Evolutionary conservation across 495 filamentous ascomycete genomes (phyloP).

Genomic region (Apiosordaria backusii): DNA sequence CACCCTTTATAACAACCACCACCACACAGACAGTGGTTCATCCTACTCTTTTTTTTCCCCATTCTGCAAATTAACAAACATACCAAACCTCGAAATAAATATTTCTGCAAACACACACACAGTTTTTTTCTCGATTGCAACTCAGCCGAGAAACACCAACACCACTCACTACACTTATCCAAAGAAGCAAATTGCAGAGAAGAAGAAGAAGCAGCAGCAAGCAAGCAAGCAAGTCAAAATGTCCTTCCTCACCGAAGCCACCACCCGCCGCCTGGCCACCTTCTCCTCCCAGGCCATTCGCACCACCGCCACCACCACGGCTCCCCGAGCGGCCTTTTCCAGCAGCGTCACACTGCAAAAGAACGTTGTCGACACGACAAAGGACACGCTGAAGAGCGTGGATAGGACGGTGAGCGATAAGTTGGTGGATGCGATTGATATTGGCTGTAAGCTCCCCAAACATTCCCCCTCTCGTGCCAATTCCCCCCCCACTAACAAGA

Average conservation of each 20-base stretch:
- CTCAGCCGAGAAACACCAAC: constrained; percentile 3
- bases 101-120: constrained; percentile 1
- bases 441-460: constrained; percentile 40
- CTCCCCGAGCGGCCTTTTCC: constrained; percentile 43
- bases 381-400: constrained; percentile 49
- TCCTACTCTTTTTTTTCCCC: neutral
- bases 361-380: constrained; percentile 44
- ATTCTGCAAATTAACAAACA: constrained; percentile 1
- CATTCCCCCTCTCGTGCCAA: neutral
- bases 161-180: neutral
- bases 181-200: too few species aligned
- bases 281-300: constrained; percentile 26
- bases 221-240: too few species aligned
- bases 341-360: constrained; percentile 41
- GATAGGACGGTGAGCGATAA: constrained; percentile 53
- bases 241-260: constrained; percentile 46
- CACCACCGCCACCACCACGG: constrained; percentile 18
- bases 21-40: neutral
- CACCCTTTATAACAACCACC: neutral
- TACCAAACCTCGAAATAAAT: too few species aligned
- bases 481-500: neutral
- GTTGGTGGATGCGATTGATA: constrained; percentile 54
- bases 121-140: neutral
- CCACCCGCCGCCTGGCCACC: constrained; percentile 37
- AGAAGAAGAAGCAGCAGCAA: neutral